Base-by-base conservation (phyloP, 2,329 filamentous ascomycete genomes). In the Colletotrichum tabaci region DNA sequence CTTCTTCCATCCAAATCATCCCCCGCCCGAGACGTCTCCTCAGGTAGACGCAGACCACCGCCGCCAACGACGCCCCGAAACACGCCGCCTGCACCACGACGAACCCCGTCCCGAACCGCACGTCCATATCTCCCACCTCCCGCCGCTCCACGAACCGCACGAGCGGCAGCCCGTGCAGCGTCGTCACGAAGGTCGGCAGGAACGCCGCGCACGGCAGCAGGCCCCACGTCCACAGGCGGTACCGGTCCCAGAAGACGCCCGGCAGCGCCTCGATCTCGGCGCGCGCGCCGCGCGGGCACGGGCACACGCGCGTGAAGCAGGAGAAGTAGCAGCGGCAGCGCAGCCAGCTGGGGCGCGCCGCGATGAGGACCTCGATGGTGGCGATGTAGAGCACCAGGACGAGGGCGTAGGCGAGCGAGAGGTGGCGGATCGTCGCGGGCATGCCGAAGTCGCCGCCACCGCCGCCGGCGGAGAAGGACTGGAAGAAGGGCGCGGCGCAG, bases 281-380 rank as follows among this genome's bases (percentile, higher is more conserved):
- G 26, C 70, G 66, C 38, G 71, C 46, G 58, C 71, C 73, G 21
- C 60, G 62, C n/a, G 73, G 73, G 56, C 73, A 74, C 6, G 73
- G 71, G 23, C 66, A 73, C 3, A 64, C 23, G 26, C 71, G 53
- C 71, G 71, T 74, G 21, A 74, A n/a, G 8, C 2, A 23, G 2
- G 61, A 9, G n/a, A 70, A 74, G 53, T 71, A 67, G 60, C 71
- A 74, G 21, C 46, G 63, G 63, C 73, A 74, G 8, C 47, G 47
- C 62, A 74, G 50, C 55, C 58, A 67, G 52, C 63, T 58, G 21
- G 73, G 73, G 18, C 71, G 73, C 2, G 10, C 55, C 18, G 15
- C 26, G 18, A 71, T 55, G n/a, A 67, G 57, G 6, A 64, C 1
- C 16, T 74, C 73, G n/a, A 46, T 12, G 4, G 49, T 2, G 12